Conservation (phyloP, 1,284 basidiomycete genomes). For the Pseudozyma hubeiensis region DNA sequence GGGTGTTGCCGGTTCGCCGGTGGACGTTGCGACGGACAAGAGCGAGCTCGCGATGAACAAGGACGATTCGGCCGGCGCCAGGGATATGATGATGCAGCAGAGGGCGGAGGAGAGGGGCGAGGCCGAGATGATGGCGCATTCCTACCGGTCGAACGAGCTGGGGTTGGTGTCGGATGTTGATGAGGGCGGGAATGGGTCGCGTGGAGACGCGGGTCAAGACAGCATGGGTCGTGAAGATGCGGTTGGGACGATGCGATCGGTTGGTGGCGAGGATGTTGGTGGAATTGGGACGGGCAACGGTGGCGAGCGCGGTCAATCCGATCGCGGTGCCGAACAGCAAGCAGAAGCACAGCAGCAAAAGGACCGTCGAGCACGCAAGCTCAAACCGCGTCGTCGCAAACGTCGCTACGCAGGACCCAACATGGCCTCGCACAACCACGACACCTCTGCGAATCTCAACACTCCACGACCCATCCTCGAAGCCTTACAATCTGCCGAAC, state of each 20-base stretch:
- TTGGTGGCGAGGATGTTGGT: constrained; percentile 5
- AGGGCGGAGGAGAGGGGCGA: constrained; percentile 47
- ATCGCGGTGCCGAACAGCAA: constrained; percentile 8
- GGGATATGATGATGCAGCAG: constrained; percentile 58
- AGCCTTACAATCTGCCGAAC: constrained; percentile 65
- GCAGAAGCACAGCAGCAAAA: constrained; percentile 22
- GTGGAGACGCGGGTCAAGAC: constrained; percentile 8
- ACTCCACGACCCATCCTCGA: constrained; percentile 63
- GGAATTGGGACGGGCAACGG: constrained; percentile 1
- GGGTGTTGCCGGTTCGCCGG: constrained; percentile 18
- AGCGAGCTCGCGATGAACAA: constrained; percentile 38
- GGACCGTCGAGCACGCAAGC: constrained; percentile 34
- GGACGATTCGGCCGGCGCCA: constrained; percentile 53
- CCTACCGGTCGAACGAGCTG: constrained; percentile 44
- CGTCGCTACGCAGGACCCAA: constrained; percentile 59
- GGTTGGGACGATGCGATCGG: constrained; percentile 5
- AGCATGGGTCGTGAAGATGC: not conserved
- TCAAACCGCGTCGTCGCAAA: constrained; percentile 35
- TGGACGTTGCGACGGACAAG: constrained; percentile 24
- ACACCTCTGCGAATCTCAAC: constrained; percentile 61
- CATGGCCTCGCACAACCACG: constrained; percentile 67
- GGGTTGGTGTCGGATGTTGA: constrained; percentile 37
- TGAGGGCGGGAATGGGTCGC: constrained; percentile 19
- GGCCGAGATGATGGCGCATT: constrained; percentile 37
- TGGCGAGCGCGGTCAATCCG: not conserved